Percentiles rank a stretch among this genome's conserved stretches.
These are phyloP conservation scores for Trichoderma koningiopsis DNA, from an alignment of 2,329 filamentous ascomycete genomes.

Conservation along the genomic window DNA sequence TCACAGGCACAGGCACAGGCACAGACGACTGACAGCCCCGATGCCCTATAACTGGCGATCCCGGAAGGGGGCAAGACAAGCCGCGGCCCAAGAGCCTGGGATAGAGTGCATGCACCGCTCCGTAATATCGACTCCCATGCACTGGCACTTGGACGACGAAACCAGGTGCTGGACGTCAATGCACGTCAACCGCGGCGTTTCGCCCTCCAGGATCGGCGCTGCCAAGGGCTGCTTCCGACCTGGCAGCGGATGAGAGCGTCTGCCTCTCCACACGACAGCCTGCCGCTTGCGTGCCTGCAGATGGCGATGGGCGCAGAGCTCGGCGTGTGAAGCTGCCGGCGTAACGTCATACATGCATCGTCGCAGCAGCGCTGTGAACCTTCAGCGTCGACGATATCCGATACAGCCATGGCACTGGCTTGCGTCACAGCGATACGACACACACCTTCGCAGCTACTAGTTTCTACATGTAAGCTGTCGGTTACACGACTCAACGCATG, in stretches of 20 bases:
- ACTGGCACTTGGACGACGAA: background rate
- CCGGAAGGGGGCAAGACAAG: background rate
- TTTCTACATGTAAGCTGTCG: background rate
- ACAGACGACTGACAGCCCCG: background rate
- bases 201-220: constrained; percentile 16
- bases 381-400: background rate
- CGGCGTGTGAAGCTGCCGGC: background rate
- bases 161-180: constrained; percentile 10
- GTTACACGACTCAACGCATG: background rate
- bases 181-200: constrained; percentile 17
- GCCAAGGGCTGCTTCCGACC: constrained; percentile 5
- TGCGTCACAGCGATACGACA: background rate
- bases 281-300: background rate
- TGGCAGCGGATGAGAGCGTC: constrained; percentile 9
- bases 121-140: background rate
- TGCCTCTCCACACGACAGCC: background rate
- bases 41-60: background rate
- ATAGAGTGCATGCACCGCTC: background rate
- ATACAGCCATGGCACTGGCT: background rate
- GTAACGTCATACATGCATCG: background rate
- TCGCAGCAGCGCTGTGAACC: background rate
- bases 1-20: background rate
- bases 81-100: background rate
- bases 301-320: background rate
- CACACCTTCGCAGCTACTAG: too few relatives aligned